These are phyloP conservation scores for Tetraselmis chui DNA, from an alignment of 139 green algal species.

Conservation along the genomic window DNA sequence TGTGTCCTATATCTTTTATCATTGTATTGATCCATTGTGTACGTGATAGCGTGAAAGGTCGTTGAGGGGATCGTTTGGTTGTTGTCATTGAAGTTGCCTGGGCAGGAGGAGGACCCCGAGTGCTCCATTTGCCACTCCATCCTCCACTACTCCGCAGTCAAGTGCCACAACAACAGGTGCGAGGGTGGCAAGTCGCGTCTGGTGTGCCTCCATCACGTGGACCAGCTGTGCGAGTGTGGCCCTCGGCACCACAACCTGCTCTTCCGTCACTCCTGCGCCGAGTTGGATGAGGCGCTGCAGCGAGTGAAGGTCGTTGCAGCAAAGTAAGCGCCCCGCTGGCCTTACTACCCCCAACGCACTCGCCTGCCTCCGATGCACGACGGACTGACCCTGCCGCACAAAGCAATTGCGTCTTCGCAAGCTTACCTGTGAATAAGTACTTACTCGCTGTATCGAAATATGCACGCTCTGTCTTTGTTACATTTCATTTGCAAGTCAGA, in stretches of 20 bases:
- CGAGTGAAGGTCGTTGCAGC: background rate
- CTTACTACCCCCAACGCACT: too few relatives aligned
- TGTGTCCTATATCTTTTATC: too few relatives aligned
- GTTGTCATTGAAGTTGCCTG: background rate
- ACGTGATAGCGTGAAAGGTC: too few relatives aligned
- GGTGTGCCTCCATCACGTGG: conserved; percentile 49
- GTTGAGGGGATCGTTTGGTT: too few relatives aligned
- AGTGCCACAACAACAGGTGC: conserved; percentile 1
- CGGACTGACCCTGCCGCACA: too few relatives aligned
- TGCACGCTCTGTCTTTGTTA: too few relatives aligned
- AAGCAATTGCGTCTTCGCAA: too few relatives aligned
- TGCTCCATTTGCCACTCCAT: background rate
- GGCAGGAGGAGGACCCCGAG: background rate
- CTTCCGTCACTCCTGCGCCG: conserved; percentile 54
- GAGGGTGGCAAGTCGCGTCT: conserved; percentile 17
- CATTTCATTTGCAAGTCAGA: too few relatives aligned
- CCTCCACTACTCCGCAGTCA: background rate
- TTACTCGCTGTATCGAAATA: too few relatives aligned
- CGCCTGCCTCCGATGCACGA: too few relatives aligned
- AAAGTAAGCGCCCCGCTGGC: background rate
- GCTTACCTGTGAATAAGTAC: too few relatives aligned
- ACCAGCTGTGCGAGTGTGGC: conserved; percentile 63
- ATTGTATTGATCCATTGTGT: too few relatives aligned
- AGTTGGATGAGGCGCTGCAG: conserved; percentile 38
- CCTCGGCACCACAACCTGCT: conserved; percentile 38